Base-by-base conservation (phyloP, 148 eudicot genomes). In the Oxyria digyna region DNA sequence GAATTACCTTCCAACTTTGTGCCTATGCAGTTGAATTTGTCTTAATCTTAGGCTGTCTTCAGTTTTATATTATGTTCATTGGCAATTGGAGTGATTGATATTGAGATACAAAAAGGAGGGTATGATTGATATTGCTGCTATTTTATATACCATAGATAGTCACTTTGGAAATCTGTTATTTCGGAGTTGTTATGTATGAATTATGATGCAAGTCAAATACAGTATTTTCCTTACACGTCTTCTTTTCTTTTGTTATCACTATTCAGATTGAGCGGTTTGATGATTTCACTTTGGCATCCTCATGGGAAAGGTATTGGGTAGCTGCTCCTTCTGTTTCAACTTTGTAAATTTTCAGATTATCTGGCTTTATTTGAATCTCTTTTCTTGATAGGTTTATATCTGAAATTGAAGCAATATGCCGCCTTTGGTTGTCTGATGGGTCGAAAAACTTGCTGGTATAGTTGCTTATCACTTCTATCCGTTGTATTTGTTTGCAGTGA, bases 211-310 rank as follows among this genome's bases (percentile, higher is more conserved):
- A 20, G 42, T 49, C 32, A 68, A 65, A 40, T 32, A n/a, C 67
- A 42, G 31, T 72, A 21, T 69, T 64, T 26, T 21, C 35, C n/a
- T 35, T n/a, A 38, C 21, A 18, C 70, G 20, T n/a, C 18, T 49
- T 10, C 70, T 49, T 49, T 59, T 33, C 37, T 32, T 10, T 35
- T 70, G 66, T 45, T 31, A 13, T 72, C 26, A 40, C 57, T 78
- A 78, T 21, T 59, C 81, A 93, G 98, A 73, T 88, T 63, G 90
- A 89, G 57, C 95, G 78, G 48, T 93, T 93, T 83, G 95, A 93
- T 84, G 98, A 93, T 80, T 93, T 89, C 76, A 93, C 98, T 62
- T 85, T 93, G 72, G 98, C 98, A 38, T 93, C 98, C 32, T 89
- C 98, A 57, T 93, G 98, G 98, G 98, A 93, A 82, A 93, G 98